These are phyloP conservation scores for Kwoniella heveanensis DNA, from an alignment of 768 basidiomycete genomes.

Conservation along the genomic window DNA sequence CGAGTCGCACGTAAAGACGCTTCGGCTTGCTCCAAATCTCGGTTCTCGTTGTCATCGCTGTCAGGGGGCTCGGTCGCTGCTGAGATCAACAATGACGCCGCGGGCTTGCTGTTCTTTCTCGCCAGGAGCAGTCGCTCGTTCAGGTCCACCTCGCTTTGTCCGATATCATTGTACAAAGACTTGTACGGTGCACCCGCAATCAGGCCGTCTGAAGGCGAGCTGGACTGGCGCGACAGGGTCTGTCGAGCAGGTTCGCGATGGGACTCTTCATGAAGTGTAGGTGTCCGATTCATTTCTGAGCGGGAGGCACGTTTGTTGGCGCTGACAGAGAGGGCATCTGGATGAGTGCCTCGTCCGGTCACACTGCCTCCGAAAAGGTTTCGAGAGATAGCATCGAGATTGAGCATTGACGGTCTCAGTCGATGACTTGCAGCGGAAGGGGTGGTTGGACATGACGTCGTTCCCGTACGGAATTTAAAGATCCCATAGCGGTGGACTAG, in stretches of 20 bases:
- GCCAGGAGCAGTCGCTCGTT: conserved; percentile 78
- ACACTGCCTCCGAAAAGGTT: conserved; percentile 71
- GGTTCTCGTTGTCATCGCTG: conserved; percentile 8
- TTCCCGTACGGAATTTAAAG: conserved; percentile 81
- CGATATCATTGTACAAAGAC: conserved; percentile 44
- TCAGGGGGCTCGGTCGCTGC: neutral
- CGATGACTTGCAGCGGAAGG: conserved; percentile 73
- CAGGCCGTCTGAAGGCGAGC: conserved; percentile 7
- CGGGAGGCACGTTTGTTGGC: conserved; percentile 69
- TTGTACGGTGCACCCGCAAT: conserved; percentile 20
- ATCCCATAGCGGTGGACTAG: conserved; percentile 70
- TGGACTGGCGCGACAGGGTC: conserved; percentile 19
- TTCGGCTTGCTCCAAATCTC: conserved; percentile 7
- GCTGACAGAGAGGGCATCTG: conserved; percentile 75
- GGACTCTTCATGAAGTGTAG: conserved; percentile 41
- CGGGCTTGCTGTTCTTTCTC: conserved; percentile 65
- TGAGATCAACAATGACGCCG: conserved; percentile 22
- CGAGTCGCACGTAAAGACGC: conserved; percentile 12
- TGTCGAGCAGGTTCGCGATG: conserved; percentile 8
- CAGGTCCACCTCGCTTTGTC: conserved; percentile 62
- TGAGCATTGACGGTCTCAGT: conserved; percentile 76
- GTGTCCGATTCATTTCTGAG: neutral
- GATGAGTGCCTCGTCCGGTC: conserved; percentile 58
- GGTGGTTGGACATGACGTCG: conserved; percentile 76
- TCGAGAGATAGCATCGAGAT: conserved; percentile 83